Percentiles rank a stretch among this genome's conserved stretches.
These are phyloP conservation scores for Backusella sp. DNA, from an alignment of 192 early-diverging fungal species.

Conservation along the genomic window DNA sequence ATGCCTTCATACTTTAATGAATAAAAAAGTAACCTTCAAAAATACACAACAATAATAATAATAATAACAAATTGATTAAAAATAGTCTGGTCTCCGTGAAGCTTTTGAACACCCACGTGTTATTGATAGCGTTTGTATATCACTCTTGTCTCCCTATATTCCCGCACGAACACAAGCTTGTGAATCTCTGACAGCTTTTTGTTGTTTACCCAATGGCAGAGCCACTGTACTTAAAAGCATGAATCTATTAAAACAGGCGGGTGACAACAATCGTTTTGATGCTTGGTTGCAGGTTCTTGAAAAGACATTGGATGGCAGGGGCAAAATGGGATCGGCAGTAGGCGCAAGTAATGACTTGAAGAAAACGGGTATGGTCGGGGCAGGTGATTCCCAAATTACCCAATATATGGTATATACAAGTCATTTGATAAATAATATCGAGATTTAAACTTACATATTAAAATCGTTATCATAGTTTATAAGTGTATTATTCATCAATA, in stretches of 20 bases:
- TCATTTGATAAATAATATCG: slow-evolving; percentile 33
- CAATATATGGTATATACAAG: slow-evolving; percentile 62
- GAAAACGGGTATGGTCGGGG: slow-evolving; percentile 46
- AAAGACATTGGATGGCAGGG: slow-evolving; percentile 70
- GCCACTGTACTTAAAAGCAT: slow-evolving; percentile 67
- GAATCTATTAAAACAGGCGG: slow-evolving; percentile 59
- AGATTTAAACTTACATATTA: not conserved
- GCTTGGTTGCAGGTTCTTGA: slow-evolving; percentile 70
- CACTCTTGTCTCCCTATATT: slow-evolving; percentile 69
- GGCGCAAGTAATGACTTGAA: slow-evolving; percentile 70
- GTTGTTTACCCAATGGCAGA: slow-evolving; percentile 69
- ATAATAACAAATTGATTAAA: not conserved
- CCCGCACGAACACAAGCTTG: slow-evolving; percentile 63
- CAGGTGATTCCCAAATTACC: slow-evolving; percentile 52
- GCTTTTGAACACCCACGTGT: slow-evolving; percentile 63
- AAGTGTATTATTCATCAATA: slow-evolving; percentile 75
- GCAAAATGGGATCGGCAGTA: slow-evolving; percentile 72
- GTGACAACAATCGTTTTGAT: slow-evolving; percentile 36
- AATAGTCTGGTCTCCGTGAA: slow-evolving; percentile 69
- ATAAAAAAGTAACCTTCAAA: slow-evolving; percentile 42
- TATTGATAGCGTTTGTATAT: slow-evolving; percentile 63
- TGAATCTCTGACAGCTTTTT: slow-evolving; percentile 71
- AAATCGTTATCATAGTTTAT: slow-evolving; percentile 47
- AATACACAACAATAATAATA: not conserved
- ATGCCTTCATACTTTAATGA: slow-evolving; percentile 72